phyloP scores from a whole-genome alignment of 2,329 filamentous ascomycete genomes.

The Sphaerostilbella broomeana region DNA sequence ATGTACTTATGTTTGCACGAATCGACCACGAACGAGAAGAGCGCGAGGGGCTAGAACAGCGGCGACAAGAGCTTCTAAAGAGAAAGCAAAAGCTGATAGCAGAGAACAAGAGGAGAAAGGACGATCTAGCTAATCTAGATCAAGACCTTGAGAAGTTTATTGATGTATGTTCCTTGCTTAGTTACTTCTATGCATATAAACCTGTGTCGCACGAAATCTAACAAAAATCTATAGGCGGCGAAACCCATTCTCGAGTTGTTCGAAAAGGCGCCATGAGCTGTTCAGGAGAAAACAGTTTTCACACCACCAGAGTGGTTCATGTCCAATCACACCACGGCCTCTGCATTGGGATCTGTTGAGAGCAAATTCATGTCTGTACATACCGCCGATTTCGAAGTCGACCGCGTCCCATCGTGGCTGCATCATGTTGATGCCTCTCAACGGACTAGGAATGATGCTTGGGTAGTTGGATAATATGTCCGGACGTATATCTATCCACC shows the following conservation, averaged over 20 bases:
- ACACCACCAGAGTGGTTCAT: no score
- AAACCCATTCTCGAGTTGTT: slow-evolving; percentile 84
- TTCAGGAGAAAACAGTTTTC: no score
- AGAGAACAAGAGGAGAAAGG: slow-evolving; percentile 85
- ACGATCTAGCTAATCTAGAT: slow-evolving; percentile 85
- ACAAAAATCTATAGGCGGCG: slow-evolving; percentile 53
- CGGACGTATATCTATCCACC: no score
- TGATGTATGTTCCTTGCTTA: slow-evolving; percentile 50
- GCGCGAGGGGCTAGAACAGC: slow-evolving; percentile 77
- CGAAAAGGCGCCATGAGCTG: slow-evolving; percentile 58
- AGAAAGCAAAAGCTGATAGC: slow-evolving; percentile 56
- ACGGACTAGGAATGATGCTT: no score
- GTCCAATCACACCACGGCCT: no score
- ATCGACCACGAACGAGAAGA: slow-evolving; percentile 87
- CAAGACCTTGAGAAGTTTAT: slow-evolving; percentile 91
- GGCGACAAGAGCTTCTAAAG: slow-evolving; percentile 68
- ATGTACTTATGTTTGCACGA: slow-evolving; percentile 78
- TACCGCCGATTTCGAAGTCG: no score
- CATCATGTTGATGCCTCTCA: no score
- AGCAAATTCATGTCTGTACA: no score
- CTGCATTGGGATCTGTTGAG: no score
- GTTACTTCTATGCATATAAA: not conserved
- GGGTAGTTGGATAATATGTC: no score
- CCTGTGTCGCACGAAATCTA: slow-evolving; percentile 12
- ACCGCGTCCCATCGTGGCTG: no score